phyloP scores from a whole-genome alignment of 768 basidiomycete species.

The Harrya chromipes region DNA sequence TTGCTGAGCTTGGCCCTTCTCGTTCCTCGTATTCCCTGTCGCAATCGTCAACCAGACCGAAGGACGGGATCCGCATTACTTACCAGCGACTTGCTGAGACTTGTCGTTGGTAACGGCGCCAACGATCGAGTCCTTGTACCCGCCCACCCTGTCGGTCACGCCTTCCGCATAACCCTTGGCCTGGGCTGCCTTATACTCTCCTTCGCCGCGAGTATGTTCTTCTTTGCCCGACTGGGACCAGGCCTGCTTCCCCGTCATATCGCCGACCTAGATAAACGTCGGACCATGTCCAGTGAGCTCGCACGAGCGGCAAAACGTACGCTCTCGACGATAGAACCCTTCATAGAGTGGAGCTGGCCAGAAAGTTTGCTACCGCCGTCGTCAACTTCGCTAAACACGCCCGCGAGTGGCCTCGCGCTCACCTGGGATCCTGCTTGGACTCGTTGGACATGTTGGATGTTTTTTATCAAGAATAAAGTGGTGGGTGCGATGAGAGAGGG shows the following conservation, averaged over 20 bases:
- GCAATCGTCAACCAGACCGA: background rate
- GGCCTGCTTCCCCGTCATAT: slow-evolving; percentile 39
- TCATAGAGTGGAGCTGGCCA: slow-evolving; percentile 37
- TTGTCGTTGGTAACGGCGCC: slow-evolving; percentile 58
- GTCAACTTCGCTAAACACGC: background rate
- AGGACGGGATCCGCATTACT: background rate
- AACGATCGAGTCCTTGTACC: slow-evolving; percentile 52
- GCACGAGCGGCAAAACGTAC: slow-evolving; percentile 15
- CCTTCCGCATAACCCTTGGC: slow-evolving; percentile 53
- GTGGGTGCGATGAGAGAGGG: background rate
- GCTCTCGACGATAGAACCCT: slow-evolving; percentile 34
- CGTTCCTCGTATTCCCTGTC: slow-evolving; percentile 49
- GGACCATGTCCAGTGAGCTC: background rate
- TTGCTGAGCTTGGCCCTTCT: slow-evolving; percentile 56
- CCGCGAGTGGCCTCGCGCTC: background rate
- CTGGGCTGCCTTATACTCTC: slow-evolving; percentile 45
- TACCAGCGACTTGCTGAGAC: slow-evolving; percentile 48
- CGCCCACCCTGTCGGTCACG: slow-evolving; percentile 39
- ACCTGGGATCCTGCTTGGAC: slow-evolving; percentile 30
- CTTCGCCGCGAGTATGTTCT: slow-evolving; percentile 49
- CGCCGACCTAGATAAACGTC: slow-evolving; percentile 34
- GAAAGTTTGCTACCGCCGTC: slow-evolving; percentile 28
- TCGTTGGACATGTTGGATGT: slow-evolving; percentile 8
- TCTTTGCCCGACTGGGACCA: slow-evolving; percentile 48
- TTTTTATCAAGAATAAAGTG: background rate